These are phyloP conservation scores for Coemansia sp. DNA, from an alignment of 192 early-diverging fungal species.

Conservation along the genomic window DNA sequence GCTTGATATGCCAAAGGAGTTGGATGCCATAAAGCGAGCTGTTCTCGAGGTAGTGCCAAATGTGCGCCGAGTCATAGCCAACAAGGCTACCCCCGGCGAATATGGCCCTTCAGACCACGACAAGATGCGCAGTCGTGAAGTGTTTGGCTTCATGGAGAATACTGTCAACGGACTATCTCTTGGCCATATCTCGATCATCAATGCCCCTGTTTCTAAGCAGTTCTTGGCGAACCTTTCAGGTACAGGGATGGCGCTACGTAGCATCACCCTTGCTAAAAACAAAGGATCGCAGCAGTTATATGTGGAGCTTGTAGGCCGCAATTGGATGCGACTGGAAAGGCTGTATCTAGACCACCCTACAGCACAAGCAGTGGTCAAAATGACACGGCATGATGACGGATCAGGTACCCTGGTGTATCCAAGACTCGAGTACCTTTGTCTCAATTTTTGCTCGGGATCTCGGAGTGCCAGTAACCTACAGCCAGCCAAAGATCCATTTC, in stretches of 20 bases:
- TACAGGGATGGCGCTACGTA: constrained; percentile 13
- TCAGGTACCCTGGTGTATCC: constrained; percentile 23
- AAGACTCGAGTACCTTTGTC: constrained; percentile 16
- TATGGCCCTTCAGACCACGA: not conserved
- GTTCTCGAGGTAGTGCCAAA: not conserved
- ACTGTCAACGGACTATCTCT: not conserved
- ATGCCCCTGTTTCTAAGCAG: constrained; percentile 3
- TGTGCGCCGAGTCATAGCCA: not conserved
- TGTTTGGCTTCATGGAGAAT: constrained; percentile 1
- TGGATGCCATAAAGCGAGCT: not conserved
- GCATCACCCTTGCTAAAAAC: constrained; percentile 18
- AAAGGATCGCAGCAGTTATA: constrained; percentile 18
- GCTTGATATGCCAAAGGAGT: not conserved
- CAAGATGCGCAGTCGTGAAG: not conserved
- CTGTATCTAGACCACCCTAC: constrained; percentile 15
- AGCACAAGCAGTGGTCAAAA: constrained; percentile 11
- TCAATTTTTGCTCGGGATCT: not conserved
- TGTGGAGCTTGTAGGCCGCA: constrained; percentile 23
- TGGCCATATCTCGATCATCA: constrained; percentile 12
- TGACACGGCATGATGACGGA: constrained; percentile 6
- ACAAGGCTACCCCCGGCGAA: not conserved
- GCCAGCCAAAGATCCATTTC: not conserved
- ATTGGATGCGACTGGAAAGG: constrained; percentile 21
- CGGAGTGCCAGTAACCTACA: not conserved
- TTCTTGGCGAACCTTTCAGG: constrained; percentile 1